Evolutionary conservation across 2,329 filamentous ascomycete genomes (phyloP).

Genomic region (Colletotrichum orchidophilum): DNA sequence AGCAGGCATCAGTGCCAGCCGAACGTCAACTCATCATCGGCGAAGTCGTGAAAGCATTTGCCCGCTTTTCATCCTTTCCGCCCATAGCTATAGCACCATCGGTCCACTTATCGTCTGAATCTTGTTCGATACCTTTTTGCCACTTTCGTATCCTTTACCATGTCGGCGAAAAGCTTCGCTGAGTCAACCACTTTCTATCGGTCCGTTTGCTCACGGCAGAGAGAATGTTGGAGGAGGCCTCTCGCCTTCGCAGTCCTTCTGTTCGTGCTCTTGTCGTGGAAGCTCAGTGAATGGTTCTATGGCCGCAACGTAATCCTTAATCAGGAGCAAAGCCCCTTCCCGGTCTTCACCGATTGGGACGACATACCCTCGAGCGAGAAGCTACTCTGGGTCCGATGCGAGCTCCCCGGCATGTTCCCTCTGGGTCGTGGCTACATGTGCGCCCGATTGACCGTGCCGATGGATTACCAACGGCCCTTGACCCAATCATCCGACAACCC

Average conservation of each 20-base stretch:
- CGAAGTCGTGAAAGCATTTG: background rate
- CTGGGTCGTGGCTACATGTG: constrained; percentile 43
- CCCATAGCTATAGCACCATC: background rate
- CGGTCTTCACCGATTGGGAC: constrained; percentile 32
- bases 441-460: constrained; percentile 56
- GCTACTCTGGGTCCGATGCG: constrained; percentile 55
- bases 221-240: constrained; percentile 10
- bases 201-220: background rate
- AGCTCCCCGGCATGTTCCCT: constrained; percentile 38
- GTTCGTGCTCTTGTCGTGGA: constrained; percentile 19
- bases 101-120: background rate
- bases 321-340: background rate
- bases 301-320: constrained; percentile 7
- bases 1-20: background rate
- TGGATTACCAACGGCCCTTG: constrained; percentile 55
- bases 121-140: background rate
- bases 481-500: constrained; percentile 44
- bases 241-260: constrained; percentile 14
- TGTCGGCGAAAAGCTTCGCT: constrained; percentile 29
- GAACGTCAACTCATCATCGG: background rate
- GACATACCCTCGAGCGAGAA: constrained; percentile 56
- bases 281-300: constrained; percentile 9
- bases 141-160: background rate
- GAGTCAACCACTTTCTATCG: constrained; percentile 16
- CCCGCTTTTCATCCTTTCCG: background rate